Conservation (phyloP, 2,329 filamentous ascomycete genomes). For the Aspergillus novofumigatus region DNA sequence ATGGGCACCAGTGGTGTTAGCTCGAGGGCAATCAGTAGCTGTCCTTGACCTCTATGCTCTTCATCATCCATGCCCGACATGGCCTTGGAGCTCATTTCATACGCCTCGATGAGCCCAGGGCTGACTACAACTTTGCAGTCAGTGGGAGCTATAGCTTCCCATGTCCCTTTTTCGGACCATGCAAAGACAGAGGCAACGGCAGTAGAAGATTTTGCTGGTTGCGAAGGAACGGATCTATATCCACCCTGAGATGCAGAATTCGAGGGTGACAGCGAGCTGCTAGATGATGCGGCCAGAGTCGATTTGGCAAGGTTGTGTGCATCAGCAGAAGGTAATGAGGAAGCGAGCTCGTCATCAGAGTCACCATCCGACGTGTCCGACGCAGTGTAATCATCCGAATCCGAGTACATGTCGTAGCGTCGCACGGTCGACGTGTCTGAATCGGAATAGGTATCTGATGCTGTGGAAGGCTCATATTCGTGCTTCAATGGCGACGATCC, state of each 20-base stretch:
- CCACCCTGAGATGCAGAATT: slow-evolving; percentile 76
- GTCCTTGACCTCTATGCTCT: slow-evolving; percentile 21
- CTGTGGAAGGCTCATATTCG: slow-evolving; percentile 85
- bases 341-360: slow-evolving; percentile 43
- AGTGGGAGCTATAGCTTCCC: slow-evolving; percentile 58
- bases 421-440: slow-evolving; percentile 56
- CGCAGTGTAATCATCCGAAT: slow-evolving; percentile 44
- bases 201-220: slow-evolving; percentile 48
- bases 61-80: slow-evolving; percentile 22
- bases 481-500: slow-evolving; percentile 94
- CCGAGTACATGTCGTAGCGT: slow-evolving; percentile 46
- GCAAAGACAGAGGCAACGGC: slow-evolving; percentile 58
- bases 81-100: slow-evolving; percentile 50
- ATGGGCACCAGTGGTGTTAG: slow-evolving; percentile 89
- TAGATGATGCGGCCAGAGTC: slow-evolving; percentile 41
- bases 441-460: slow-evolving; percentile 57
- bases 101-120: slow-evolving; percentile 62
- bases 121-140: slow-evolving; percentile 62
- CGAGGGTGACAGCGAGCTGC: slow-evolving; percentile 68
- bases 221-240: slow-evolving; percentile 51
- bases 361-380: slow-evolving; percentile 56
- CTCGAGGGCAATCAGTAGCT: slow-evolving; percentile 67
- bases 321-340: slow-evolving; percentile 26
- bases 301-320: slow-evolving; percentile 37
- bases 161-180: slow-evolving; percentile 60